These are phyloP conservation scores for Tylopilus rubrobrunneus DNA, from an alignment of 768 basidiomycete species.

Conservation along the genomic window DNA sequence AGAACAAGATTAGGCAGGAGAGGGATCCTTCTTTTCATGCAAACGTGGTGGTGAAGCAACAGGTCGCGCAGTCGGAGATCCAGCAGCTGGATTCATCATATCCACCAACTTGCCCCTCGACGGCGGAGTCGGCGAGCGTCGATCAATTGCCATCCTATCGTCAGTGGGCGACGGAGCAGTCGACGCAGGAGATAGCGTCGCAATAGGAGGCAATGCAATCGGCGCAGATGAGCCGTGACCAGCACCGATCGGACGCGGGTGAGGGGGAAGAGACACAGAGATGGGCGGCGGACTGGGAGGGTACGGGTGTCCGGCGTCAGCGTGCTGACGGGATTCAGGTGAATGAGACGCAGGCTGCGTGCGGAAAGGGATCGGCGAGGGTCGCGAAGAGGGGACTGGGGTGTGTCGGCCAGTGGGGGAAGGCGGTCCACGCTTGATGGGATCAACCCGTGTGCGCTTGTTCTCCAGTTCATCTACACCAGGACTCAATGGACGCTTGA, in stretches of 20 bases:
- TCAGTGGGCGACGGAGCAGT: slow-evolving; percentile 52
- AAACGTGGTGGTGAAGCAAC: slow-evolving; percentile 52
- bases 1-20: slow-evolving; percentile 18
- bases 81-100: slow-evolving; percentile 44
- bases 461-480: slow-evolving; percentile 54
- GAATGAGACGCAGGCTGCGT: slow-evolving; percentile 67
- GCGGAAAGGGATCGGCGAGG: slow-evolving; percentile 71
- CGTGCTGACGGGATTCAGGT: slow-evolving; percentile 55
- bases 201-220: slow-evolving; percentile 66
- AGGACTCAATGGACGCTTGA: slow-evolving; percentile 71
- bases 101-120: slow-evolving; percentile 53
- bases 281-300: slow-evolving; percentile 51
- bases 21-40: slow-evolving; percentile 31
- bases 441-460: slow-evolving; percentile 65
- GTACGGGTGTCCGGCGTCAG: slow-evolving; percentile 31
- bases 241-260: slow-evolving; percentile 66
- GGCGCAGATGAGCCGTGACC: slow-evolving; percentile 39
- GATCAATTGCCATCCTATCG: slow-evolving; percentile 33
- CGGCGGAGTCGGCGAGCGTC: slow-evolving; percentile 46
- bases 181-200: slow-evolving; percentile 61
- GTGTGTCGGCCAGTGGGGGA: slow-evolving; percentile 53
- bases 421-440: slow-evolving; percentile 45
- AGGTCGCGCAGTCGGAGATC: slow-evolving; percentile 50
- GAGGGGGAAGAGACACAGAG: slow-evolving; percentile 63
- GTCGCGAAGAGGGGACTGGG: slow-evolving; percentile 57